These are phyloP conservation scores for Plasmodium gonderi DNA, from an alignment of 169 alveolate species.

Conservation along the genomic window DNA sequence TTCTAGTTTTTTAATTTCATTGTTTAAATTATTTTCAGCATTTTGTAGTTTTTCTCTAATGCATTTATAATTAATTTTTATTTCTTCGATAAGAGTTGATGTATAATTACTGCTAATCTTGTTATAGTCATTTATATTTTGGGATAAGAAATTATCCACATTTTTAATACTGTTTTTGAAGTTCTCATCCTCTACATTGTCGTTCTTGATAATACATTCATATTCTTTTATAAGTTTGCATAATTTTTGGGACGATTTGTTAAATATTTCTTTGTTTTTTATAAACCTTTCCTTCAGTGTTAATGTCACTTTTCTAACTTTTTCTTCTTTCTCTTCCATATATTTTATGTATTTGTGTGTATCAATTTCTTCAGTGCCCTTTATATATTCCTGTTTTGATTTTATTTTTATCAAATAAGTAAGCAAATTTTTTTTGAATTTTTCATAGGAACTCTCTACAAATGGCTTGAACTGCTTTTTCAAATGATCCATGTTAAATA, in stretches of 20 bases:
- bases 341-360: background rate
- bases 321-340: background rate
- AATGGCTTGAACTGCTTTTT: background rate
- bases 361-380: too few species aligned
- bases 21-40: constrained; percentile 4
- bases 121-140: background rate
- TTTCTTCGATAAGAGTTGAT: background rate
- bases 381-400: constrained; percentile 8
- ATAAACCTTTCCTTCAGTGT: background rate
- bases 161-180: background rate
- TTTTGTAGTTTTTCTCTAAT: constrained; percentile 11
- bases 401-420: constrained; percentile 29
- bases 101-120: background rate
- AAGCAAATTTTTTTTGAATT: background rate
- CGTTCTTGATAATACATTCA: background rate
- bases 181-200: background rate
- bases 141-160: background rate
- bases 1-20: constrained; percentile 49
- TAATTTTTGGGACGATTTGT: background rate
- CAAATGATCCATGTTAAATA: constrained; percentile 1
- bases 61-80: background rate
- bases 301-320: background rate
- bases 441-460: too few species aligned
- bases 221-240: constrained; percentile 11
- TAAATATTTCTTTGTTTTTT: constrained; percentile 40